Conservation (phyloP, 352 stramenopile genomes). For the Pythium biforme region DNA sequence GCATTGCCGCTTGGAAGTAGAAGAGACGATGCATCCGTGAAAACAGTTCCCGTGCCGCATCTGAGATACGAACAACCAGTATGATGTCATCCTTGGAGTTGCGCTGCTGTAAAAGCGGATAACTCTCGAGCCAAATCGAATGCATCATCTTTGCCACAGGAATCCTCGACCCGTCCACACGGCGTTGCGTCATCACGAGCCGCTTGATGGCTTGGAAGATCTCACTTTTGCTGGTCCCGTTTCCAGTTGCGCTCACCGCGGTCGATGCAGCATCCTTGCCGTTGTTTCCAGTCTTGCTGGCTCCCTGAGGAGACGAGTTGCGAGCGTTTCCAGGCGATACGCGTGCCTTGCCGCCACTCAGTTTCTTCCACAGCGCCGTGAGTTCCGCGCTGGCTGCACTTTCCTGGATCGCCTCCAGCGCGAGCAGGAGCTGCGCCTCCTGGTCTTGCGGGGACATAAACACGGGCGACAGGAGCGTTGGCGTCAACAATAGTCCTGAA, state of each 20-base stretch:
- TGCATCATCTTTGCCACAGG: constrained; percentile 61
- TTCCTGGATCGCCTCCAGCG: constrained; percentile 54
- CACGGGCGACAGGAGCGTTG: constrained; percentile 29
- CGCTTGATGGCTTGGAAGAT: constrained; percentile 42
- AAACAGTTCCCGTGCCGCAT: constrained; percentile 46
- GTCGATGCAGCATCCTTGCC: not conserved
- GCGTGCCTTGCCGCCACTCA: constrained; percentile 43
- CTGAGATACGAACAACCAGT: constrained; percentile 48
- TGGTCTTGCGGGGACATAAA: constrained; percentile 32
- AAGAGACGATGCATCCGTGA: constrained; percentile 70
- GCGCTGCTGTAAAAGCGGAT: constrained; percentile 30
- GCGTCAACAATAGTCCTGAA: constrained; percentile 35
- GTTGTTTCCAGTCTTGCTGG: constrained; percentile 7
- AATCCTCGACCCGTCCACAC: constrained; percentile 71
- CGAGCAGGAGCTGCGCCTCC: constrained; percentile 21
- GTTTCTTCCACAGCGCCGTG: constrained; percentile 46
- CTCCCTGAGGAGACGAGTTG: not conserved
- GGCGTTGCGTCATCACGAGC: constrained; percentile 55
- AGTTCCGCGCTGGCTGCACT: constrained; percentile 52
- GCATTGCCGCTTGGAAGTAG: constrained; percentile 57
- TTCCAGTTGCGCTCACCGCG: constrained; percentile 6
- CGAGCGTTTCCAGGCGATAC: constrained; percentile 2
- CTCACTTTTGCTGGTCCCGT: constrained; percentile 36
- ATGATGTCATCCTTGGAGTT: constrained; percentile 36
- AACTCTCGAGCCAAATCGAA: constrained; percentile 48